Percentiles rank a stretch among this genome's conserved stretches.
phyloP scores from a whole-genome alignment of 2,329 filamentous ascomycete genomes.

The Fusarium sulawesiense region DNA sequence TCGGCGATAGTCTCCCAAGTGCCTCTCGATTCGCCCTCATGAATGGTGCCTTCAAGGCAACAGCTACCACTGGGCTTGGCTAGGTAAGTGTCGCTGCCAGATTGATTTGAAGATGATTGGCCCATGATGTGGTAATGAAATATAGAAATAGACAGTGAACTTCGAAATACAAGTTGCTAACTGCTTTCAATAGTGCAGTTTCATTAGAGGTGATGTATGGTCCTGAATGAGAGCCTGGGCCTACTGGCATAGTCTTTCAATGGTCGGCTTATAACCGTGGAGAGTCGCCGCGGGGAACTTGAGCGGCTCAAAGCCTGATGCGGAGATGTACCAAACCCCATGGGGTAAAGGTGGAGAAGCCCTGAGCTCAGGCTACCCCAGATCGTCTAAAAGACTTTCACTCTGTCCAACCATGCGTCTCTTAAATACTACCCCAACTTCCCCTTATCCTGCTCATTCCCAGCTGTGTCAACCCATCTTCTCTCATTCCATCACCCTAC shows the following conservation, averaged over 20 bases:
- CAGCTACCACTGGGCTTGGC: slow-evolving; percentile 4
- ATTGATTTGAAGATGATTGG: not conserved
- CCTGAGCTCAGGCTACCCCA: not conserved
- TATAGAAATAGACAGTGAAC: not conserved
- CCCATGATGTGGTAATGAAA: not conserved
- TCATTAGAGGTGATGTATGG: too few relatives aligned
- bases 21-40: slow-evolving; percentile 3
- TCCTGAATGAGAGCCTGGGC: too few relatives aligned
- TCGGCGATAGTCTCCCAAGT: not conserved
- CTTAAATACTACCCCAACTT: not conserved
- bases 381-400: not conserved
- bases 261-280: not conserved
- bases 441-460: not conserved
- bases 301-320: not conserved
- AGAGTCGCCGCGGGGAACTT: not conserved
- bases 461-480: not conserved
- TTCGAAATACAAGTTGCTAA: too few relatives aligned
- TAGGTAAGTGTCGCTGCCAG: not conserved
- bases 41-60: slow-evolving; percentile 3
- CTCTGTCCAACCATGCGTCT: not conserved
- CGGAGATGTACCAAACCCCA: slow-evolving; percentile 1
- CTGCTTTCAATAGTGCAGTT: too few relatives aligned
- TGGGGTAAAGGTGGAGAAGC: slow-evolving; percentile 4
- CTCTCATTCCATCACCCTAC: not conserved
- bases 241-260: too few relatives aligned